Percentiles rank a stretch among this genome's conserved stretches.
These are phyloP conservation scores for Cryomyces minteri DNA, from an alignment of 495 filamentous ascomycete genomes.

Conservation along the genomic window DNA sequence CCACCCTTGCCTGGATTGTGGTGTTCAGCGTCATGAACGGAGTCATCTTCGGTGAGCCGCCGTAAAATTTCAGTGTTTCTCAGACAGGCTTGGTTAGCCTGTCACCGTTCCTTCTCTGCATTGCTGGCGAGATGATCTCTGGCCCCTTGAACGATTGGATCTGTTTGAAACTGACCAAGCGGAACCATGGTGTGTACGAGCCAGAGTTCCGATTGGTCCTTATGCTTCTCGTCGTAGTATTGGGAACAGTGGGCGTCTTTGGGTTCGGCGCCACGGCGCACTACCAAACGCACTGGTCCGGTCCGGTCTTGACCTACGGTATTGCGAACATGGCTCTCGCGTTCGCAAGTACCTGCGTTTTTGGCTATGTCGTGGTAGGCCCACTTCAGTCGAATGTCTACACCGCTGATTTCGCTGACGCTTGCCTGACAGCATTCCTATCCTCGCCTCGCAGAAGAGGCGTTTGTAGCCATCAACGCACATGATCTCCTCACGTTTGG, in stretches of 20 bases:
- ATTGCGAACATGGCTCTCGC: conserved; percentile 33
- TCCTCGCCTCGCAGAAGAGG: too few species aligned
- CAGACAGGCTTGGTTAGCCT: conserved; percentile 30
- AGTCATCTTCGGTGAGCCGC: conserved; percentile 28
- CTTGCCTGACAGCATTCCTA: too few species aligned
- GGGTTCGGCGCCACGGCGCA: conserved; percentile 42
- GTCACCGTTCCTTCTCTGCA: conserved; percentile 28
- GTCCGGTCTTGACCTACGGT: conserved; percentile 34
- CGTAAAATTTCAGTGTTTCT: conserved; percentile 33
- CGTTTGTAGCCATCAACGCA: too few species aligned
- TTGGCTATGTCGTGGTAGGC: conserved; percentile 29
- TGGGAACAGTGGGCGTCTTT: conserved; percentile 34
- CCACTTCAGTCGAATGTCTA: too few species aligned
- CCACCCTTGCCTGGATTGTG: conserved; percentile 32
- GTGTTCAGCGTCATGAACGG: conserved; percentile 35
- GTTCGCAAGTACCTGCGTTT: conserved; percentile 31
- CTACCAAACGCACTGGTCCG: conserved; percentile 33
- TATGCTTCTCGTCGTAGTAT: conserved; percentile 25
- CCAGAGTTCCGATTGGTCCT: conserved; percentile 36
- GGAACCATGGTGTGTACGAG: conserved; percentile 32
- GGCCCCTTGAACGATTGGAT: conserved; percentile 34
- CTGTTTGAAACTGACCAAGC: conserved; percentile 21
- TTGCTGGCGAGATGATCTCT: conserved; percentile 28
- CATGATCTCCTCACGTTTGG: too few species aligned
- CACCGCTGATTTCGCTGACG: too few species aligned